phyloP scores from a whole-genome alignment of 345 rosid genomes.

The Erucastrum elatum region DNA sequence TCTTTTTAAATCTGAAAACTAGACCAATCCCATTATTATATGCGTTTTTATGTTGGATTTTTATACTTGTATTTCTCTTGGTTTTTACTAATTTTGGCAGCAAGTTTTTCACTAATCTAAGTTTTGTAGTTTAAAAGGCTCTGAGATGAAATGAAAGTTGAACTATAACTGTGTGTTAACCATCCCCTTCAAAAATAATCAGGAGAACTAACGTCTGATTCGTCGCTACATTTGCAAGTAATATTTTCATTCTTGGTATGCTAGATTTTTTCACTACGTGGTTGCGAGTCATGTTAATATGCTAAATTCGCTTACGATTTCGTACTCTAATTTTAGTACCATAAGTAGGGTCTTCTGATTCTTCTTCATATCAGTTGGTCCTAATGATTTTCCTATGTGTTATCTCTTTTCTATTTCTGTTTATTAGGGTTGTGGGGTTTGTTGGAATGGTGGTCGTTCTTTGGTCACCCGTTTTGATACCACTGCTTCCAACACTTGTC shows the following conservation, averaged over 20 bases:
- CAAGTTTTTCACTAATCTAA: background rate
- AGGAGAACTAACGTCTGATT: conserved; percentile 3
- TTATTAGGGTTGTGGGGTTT: conserved; percentile 71
- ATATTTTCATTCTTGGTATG: background rate
- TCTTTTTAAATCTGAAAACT: background rate
- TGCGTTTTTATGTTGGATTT: background rate
- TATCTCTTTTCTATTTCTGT: background rate
- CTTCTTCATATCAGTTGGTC: background rate
- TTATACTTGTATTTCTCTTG: background rate
- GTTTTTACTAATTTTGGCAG: background rate
- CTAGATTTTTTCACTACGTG: conserved; percentile 1
- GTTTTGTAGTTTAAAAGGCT: background rate
- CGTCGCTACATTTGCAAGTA: background rate
- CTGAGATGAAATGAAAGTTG: background rate
- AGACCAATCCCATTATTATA: background rate
- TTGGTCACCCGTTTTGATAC: conserved; percentile 85
- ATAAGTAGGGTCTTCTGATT: conserved; percentile 8
- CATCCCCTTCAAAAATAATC: background rate
- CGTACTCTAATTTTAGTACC: conserved; percentile 4
- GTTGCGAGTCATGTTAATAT: background rate
- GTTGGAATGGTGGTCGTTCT: conserved; percentile 73
- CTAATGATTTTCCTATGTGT: conserved; percentile 19
- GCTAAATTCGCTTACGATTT: conserved; percentile 1
- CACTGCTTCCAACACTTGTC: conserved; percentile 82
- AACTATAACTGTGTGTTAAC: conserved; percentile 3